These are phyloP conservation scores for Hemisphaericaspora nanyangensis DNA, from an alignment of 805 yeast species.

Conservation along the genomic window DNA sequence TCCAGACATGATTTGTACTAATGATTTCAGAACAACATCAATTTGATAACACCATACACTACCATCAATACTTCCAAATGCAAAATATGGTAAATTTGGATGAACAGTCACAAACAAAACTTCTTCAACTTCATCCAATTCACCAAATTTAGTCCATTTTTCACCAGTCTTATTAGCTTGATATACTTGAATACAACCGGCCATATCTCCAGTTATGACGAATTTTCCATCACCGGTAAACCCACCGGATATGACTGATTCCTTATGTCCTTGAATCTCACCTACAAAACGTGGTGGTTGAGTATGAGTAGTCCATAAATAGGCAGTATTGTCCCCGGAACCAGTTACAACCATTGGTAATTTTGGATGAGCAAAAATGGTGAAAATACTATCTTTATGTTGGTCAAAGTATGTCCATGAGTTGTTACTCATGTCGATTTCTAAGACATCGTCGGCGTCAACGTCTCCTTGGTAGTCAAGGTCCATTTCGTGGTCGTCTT, in stretches of 20 bases:
- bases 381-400: conserved; percentile 84
- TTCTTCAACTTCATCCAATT: conserved; percentile 86
- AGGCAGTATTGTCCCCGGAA: conserved; percentile 90
- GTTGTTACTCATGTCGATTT: conserved; percentile 85
- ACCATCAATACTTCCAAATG: conserved; percentile 90
- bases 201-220: conserved; percentile 91
- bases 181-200: conserved; percentile 75
- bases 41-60: conserved; percentile 91
- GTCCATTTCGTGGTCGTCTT: conserved; percentile 25
- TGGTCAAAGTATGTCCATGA: conserved; percentile 85
- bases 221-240: conserved; percentile 81
- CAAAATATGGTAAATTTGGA: conserved; percentile 76
- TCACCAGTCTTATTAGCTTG: conserved; percentile 74
- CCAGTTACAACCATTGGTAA: conserved; percentile 88
- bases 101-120: conserved; percentile 79
- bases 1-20: conserved; percentile 73
- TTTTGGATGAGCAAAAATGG: conserved; percentile 77
- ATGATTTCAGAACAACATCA: conserved; percentile 39
- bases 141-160: conserved; percentile 68
- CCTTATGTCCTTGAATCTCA: conserved; percentile 76
- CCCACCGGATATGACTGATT: conserved; percentile 80
- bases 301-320: conserved; percentile 88
- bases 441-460: conserved; percentile 45
- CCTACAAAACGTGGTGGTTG: conserved; percentile 79
- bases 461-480: conserved; percentile 21